Conservation (phyloP, 2,329 filamentous ascomycete species). For the Trematosphaeria pertusa region DNA sequence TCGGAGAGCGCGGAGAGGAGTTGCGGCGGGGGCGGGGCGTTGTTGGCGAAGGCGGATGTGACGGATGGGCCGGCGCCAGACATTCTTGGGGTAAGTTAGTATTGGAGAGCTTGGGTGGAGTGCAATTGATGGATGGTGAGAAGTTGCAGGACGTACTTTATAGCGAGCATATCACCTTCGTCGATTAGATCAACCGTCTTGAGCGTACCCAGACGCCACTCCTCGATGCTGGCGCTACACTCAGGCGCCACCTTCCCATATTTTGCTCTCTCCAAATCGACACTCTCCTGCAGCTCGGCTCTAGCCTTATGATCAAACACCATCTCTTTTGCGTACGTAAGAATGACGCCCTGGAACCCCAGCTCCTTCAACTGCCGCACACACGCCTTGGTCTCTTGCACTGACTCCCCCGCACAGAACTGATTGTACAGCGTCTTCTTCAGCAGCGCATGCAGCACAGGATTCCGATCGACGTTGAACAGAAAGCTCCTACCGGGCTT, state of each 20-base stretch:
- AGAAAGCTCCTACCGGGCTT: conserved; percentile 46
- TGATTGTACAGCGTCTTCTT: conserved; percentile 88
- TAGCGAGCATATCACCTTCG: conserved; percentile 38
- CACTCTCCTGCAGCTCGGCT: conserved; percentile 14
- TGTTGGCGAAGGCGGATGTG: conserved; percentile 47
- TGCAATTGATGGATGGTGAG: too few species aligned
- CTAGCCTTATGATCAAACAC: conserved; percentile 50
- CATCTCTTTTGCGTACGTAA: conserved; percentile 80
- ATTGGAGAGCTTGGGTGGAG: not conserved
- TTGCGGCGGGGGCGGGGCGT: conserved; percentile 47
- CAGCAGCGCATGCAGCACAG: conserved; percentile 72
- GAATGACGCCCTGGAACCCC: conserved; percentile 82
- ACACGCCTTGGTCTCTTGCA: conserved; percentile 66
- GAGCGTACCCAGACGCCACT: conserved; percentile 36
- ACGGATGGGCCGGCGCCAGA: conserved; percentile 54
- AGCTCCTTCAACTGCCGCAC: conserved; percentile 72
- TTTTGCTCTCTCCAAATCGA: conserved; percentile 19
- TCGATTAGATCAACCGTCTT: conserved; percentile 39
- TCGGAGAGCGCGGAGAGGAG: conserved; percentile 53
- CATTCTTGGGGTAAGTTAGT: conserved; percentile 40
- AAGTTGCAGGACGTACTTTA: conserved; percentile 35
- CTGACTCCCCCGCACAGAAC: conserved; percentile 84
- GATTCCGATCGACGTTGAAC: conserved; percentile 73
- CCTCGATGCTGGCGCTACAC: conserved; percentile 45
- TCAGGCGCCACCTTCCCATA: conserved; percentile 6